Evolutionary conservation across 768 basidiomycete genomes (phyloP), one percentile per base, ranked within the genome.

Genomic region (Termitomyces sp.): DNA sequence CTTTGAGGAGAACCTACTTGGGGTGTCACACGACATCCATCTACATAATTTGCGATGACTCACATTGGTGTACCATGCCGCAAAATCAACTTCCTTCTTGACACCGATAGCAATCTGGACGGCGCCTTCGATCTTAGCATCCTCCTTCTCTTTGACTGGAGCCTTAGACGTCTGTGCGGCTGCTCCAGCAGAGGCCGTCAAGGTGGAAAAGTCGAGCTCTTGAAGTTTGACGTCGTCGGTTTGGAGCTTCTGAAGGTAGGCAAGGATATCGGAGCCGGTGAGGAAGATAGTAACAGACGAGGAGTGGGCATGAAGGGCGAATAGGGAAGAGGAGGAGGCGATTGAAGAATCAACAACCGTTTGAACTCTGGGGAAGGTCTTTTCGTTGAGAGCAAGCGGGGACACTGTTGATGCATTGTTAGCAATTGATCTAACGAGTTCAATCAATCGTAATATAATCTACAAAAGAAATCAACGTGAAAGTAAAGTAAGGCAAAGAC

Each of bases 31-130:
- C 56, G 68, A 29, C 60, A 34, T 34, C n/a, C 11, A 20, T 52
- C 42, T 50, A 37, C 59, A 47, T 34, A n/a, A 37, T 10, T 32
- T 31, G 4, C 61, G 46, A 32, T 53, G 34, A 77, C 83, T 63
- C 64, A 95, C 94, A 70, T 86, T 94, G 61, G 92, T 94, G 73
- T 98, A 96, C 94, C 95, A 98, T 15, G 86, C 83, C 9, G 95
- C 77, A 75, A 98, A 98, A 71, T 98, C 96, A 47, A 89, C 91
- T 71, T 97, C 94, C 74, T 98, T 98, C 82, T 93, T 92, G 68
- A 95, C 91, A 56, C 93, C 91, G 70, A 98, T 92, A 40, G 96
- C 95, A 67, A 96, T 89, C 77, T 96, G 91, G 29, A 94, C 86
- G 0, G 92, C 88, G 51, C 91, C 93, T 62, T 96, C 91, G 62